Percentiles rank a stretch among this genome's conserved stretches.
Conservation (phyloP, 495 filamentous ascomycete species). For the Neurospora cerealis region DNA sequence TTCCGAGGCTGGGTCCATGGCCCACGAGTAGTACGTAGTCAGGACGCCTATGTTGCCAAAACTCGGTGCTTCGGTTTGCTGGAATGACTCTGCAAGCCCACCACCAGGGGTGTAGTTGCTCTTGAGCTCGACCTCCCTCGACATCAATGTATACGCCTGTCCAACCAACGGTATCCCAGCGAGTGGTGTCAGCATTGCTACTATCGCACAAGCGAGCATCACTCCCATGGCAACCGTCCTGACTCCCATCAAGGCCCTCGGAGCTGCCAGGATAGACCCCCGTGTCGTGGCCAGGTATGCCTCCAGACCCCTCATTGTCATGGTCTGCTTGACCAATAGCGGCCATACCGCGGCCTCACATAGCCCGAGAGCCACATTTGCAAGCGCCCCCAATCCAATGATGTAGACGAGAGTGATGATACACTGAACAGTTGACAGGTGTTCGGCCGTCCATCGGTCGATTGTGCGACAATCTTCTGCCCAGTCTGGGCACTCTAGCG, state of each 20-base stretch:
- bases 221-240: slow-evolving; percentile 8
- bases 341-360: slow-evolving; percentile 21
- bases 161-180: slow-evolving; percentile 16
- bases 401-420: slow-evolving; percentile 19
- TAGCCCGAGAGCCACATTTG: slow-evolving; percentile 8
- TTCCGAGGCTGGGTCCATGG: slow-evolving; percentile 14
- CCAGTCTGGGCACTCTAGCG: slow-evolving; percentile 20
- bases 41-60: slow-evolving; percentile 14
- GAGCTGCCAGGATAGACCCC: slow-evolving; percentile 13
- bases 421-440: slow-evolving; percentile 20
- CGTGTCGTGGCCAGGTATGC: slow-evolving; percentile 15
- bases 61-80: slow-evolving; percentile 18
- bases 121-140: slow-evolving; percentile 3
- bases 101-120: slow-evolving; percentile 14
- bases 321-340: slow-evolving; percentile 14
- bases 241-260: slow-evolving; percentile 7
- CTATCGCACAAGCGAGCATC: slow-evolving; percentile 5
- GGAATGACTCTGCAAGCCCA: slow-evolving; percentile 16
- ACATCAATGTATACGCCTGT: slow-evolving; percentile 14
- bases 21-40: slow-evolving; percentile 17
- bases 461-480: slow-evolving; percentile 8
- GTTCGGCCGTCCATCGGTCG: slow-evolving; percentile 15
- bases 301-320: slow-evolving; percentile 16
- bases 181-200: slow-evolving; percentile 13
- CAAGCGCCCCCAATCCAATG: slow-evolving; percentile 16